These are phyloP conservation scores for Nepenthes alata DNA, from an alignment of 179 eudicot species.

Conservation along the genomic window DNA sequence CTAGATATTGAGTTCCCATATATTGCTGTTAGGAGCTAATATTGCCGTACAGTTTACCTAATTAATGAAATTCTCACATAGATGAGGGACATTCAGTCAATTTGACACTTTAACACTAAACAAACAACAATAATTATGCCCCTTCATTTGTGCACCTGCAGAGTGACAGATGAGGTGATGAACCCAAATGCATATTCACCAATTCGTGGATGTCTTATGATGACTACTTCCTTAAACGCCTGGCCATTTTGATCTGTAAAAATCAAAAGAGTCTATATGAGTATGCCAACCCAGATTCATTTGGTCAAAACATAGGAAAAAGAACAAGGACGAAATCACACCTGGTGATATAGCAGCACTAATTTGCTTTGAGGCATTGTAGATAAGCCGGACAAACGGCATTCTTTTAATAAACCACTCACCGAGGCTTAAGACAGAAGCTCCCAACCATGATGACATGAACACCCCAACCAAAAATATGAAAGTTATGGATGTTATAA, in stretches of 20 bases:
- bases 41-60: no score
- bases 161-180: conserved; percentile 57
- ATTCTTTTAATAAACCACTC: conserved; percentile 67
- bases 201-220: conserved; percentile 65
- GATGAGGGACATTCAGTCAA: no score
- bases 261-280: neutral
- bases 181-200: conserved; percentile 76
- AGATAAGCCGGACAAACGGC: conserved; percentile 65
- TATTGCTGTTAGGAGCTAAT: no score
- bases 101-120: no score
- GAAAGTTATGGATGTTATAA: conserved; percentile 54
- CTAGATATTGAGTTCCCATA: no score
- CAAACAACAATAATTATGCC: no score
- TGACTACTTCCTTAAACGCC: conserved; percentile 74
- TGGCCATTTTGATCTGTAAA: conserved; percentile 54
- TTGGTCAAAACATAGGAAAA: neutral
- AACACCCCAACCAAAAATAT: conserved; percentile 64
- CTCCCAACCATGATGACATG: conserved; percentile 73
- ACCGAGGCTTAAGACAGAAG: conserved; percentile 53
- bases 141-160: conserved; percentile 34
- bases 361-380: conserved; percentile 66
- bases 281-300: neutral
- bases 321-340: conserved; percentile 8
- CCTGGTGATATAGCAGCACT: conserved; percentile 71
- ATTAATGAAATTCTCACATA: no score